These are phyloP conservation scores for Corylus avellana DNA, from an alignment of 306 rosid species.

Conservation along the genomic window DNA sequence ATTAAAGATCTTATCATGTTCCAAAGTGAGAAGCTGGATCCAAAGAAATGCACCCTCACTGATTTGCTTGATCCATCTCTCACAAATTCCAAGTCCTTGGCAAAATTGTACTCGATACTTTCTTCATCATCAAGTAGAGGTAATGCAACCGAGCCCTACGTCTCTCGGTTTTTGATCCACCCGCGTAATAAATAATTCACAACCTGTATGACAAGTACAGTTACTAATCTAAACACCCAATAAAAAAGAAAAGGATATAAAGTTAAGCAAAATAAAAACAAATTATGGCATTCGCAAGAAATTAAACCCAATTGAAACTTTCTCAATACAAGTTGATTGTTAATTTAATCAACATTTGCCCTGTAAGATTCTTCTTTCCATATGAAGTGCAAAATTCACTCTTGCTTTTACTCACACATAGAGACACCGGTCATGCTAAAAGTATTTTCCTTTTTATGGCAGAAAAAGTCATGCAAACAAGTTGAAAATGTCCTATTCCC, in stretches of 20 bases:
- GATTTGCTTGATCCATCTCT: constrained; percentile 70
- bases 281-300: not conserved
- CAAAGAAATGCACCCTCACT: constrained; percentile 57
- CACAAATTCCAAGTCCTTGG: constrained; percentile 61
- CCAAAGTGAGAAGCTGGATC: constrained; percentile 54
- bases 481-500: too few species aligned
- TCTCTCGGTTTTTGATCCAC: constrained; percentile 81
- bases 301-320: not conserved
- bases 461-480: too few species aligned
- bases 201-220: constrained; percentile 44
- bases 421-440: not conserved
- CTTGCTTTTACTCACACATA: not conserved
- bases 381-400: not conserved
- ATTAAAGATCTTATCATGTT: constrained; percentile 53
- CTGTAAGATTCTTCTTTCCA: not conserved
- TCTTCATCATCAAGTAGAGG: constrained; percentile 69
- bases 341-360: not conserved
- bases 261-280: not conserved
- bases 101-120: constrained; percentile 22
- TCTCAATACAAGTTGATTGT: not conserved
- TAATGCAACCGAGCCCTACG: constrained; percentile 48
- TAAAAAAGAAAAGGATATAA: not conserved
- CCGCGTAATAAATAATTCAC: constrained; percentile 83
- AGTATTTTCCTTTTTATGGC: not conserved
- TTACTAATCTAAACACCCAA: not conserved